Evolutionary conservation across 2,329 filamentous ascomycete genomes (phyloP), one percentile per base, ranked within the genome.

Genomic region (Rhinocladiella similis): DNA sequence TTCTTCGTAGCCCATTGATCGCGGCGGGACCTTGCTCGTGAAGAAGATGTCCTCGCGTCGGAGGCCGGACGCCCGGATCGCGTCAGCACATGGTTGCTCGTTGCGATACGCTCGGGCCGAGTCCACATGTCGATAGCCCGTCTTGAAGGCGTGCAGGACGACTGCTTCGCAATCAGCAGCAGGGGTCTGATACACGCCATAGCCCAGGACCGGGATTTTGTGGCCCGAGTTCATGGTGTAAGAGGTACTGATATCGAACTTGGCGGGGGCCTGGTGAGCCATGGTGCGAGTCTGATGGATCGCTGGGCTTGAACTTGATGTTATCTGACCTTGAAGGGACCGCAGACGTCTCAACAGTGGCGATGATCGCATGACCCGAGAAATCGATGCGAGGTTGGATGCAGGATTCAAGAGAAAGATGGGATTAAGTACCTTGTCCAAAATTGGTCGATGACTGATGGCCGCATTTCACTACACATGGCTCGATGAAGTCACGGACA

Each of bases 121-220:
- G 68, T 87, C 84, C 59, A 86, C 79, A 72, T 86, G 83, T 57
- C 80, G 75, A 65, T 85, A 85, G 47, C 83, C 82, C 13, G 72
- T 68, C 61, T 80, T 73, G 57, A 85, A 73, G 0, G 83, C 80
- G 59, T 86, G 82, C 12, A 76, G 62, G 6, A 82, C 81, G 1
- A 86, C 82, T 25, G 79, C 76, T 64, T 84, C 80, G n/a, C 82
- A 79, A 5, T 81, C 70, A 56, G 79, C 77, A 19, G 81, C 75
- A 12, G 84, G 84, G 10, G 80, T 83, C 50, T 59, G 48, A 10
- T 47, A 57, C n/a, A 77, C 75, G 19, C 75, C 74, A 60, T 73
- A 76, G 7, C 75, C 73, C 33, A 75, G 63, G 2, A 70, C 65
- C 1, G 73, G 73, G 47, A 75, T 75, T 53, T 72, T 66, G 54